These are phyloP conservation scores for Macadamia tetraphylla DNA, from an alignment of 164 flowering plant genomes.

Conservation along the genomic window DNA sequence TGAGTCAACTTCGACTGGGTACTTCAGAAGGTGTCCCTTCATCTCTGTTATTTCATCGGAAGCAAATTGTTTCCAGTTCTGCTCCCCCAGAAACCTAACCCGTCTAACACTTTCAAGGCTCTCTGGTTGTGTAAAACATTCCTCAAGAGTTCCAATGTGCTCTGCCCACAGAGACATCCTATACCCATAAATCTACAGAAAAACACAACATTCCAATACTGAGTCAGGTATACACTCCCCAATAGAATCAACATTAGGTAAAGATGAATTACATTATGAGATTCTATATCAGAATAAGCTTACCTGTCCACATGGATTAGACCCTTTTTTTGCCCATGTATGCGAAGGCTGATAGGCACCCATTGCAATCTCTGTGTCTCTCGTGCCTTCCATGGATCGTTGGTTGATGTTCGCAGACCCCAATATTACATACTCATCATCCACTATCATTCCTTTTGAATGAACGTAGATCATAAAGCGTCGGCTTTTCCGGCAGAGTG, in stretches of 20 bases:
- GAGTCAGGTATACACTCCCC: background rate
- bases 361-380: conserved; percentile 97
- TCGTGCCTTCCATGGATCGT: conserved; percentile 89
- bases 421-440: conserved; percentile 78
- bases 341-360: conserved; percentile 83
- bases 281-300: background rate
- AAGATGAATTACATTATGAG: background rate
- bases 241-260: background rate
- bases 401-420: conserved; percentile 91
- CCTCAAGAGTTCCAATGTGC: conserved; percentile 67
- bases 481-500: conserved; percentile 44
- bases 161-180: conserved; percentile 99
- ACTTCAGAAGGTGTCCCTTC: conserved; percentile 83
- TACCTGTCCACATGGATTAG: conserved; percentile 74
- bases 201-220: background rate
- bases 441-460: conserved; percentile 97
- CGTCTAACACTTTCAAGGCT: conserved; percentile 70
- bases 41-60: conserved; percentile 64
- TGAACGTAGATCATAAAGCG: conserved; percentile 98
- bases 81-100: conserved; percentile 55
- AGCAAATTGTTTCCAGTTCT: conserved; percentile 81
- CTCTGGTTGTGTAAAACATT: conserved; percentile 66
- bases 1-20: conserved; percentile 79
- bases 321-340: conserved; percentile 74
- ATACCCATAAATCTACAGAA: conserved; percentile 73